phyloP scores from a whole-genome alignment of 2,329 filamentous ascomycete species.

The Fusarium newnesense region DNA sequence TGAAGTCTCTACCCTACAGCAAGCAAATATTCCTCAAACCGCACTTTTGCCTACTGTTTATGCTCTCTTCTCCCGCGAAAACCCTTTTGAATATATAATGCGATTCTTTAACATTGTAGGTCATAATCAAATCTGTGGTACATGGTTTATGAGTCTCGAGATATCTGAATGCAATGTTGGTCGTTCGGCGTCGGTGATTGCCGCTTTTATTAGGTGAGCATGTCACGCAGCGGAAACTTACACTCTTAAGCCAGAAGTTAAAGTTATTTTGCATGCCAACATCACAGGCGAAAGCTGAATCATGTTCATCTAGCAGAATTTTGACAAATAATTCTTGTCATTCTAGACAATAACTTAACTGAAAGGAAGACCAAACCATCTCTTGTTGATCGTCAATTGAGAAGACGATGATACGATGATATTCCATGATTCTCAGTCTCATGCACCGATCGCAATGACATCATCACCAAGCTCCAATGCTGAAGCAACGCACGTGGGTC shows the following conservation, averaged over 20 bases:
- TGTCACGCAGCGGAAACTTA: not conserved
- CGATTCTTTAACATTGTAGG: fast-evolving
- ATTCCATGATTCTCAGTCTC: not conserved
- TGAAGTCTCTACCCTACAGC: not conserved
- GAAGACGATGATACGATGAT: not conserved
- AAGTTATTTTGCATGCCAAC: not conserved
- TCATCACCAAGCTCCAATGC: not conserved
- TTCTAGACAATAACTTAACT: fast-evolving
- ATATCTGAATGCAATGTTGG: fast-evolving
- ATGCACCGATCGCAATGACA: not conserved
- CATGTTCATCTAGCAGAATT: fast-evolving
- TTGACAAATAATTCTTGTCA: fast-evolving
- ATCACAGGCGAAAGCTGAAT: not conserved
- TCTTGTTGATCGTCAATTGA: not conserved
- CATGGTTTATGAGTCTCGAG: fast-evolving
- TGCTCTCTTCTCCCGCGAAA: fast-evolving
- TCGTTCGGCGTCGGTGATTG: fast-evolving
- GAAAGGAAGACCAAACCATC: fast-evolving
- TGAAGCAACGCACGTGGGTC: not conserved
- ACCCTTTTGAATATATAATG: fast-evolving
- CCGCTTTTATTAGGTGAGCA: fast-evolving
- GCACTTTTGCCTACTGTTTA: fast-evolving
- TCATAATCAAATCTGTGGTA: fast-evolving
- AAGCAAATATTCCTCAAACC: fast-evolving
- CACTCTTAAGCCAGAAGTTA: not conserved